Evolutionary conservation across 2,329 filamentous ascomycete genomes (phyloP).

Genomic region (Talaromyces piceae): DNA sequence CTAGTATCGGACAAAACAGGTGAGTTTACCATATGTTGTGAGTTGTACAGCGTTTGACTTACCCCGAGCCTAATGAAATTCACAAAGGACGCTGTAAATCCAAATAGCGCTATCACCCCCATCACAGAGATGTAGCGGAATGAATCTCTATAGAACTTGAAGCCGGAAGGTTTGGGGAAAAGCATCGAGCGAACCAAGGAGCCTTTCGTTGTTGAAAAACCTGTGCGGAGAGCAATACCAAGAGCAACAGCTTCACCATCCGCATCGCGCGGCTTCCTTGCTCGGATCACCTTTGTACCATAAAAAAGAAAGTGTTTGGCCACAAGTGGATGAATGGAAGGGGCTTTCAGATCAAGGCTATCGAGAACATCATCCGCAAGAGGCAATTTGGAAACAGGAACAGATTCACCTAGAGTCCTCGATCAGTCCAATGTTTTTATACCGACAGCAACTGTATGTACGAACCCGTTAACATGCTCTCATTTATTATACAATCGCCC

Average conservation of each 20-base stretch:
- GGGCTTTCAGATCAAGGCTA: constrained; percentile 67
- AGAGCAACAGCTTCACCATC: constrained; percentile 70
- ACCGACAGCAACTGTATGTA: not conserved
- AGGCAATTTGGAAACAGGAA: constrained; percentile 88
- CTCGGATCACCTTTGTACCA: constrained; percentile 90
- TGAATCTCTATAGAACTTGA: constrained; percentile 97
- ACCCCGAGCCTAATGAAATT: constrained; percentile 79
- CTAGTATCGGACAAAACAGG: constrained; percentile 22
- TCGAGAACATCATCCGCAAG: constrained; percentile 73
- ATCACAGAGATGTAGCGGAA: constrained; percentile 98
- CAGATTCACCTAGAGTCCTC: constrained; percentile 64
- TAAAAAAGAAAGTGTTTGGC: constrained; percentile 88
- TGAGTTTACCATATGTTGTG: constrained; percentile 11
- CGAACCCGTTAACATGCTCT: constrained; percentile 89
- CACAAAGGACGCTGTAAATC: constrained; percentile 83
- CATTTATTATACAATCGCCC: constrained; percentile 96
- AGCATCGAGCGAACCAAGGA: constrained; percentile 95
- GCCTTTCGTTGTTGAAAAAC: constrained; percentile 96
- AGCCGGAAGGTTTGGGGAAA: constrained; percentile 94
- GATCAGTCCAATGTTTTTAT: constrained; percentile 12
- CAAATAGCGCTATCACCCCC: constrained; percentile 74
- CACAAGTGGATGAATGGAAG: constrained; percentile 73
- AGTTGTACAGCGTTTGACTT: constrained; percentile 17
- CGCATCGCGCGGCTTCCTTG: constrained; percentile 77
- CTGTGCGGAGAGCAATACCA: constrained; percentile 85